Conservation (phyloP, 2,329 filamentous ascomycete genomes). For the Pestalotiopsis sp. region DNA sequence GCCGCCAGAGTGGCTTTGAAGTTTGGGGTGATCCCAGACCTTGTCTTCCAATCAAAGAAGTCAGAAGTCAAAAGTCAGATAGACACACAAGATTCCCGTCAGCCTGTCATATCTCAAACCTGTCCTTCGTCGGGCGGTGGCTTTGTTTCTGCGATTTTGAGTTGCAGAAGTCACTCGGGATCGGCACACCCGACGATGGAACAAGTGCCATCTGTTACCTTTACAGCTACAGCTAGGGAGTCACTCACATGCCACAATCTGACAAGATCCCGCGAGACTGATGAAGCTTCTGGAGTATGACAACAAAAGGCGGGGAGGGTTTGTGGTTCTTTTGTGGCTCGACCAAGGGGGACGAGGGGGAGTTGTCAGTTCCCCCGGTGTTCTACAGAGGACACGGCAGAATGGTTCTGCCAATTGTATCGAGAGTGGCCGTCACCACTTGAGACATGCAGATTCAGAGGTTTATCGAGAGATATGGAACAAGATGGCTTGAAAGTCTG, state of each 20-base stretch:
- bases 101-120: neutral
- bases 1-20: no score
- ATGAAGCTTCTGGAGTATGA: neutral
- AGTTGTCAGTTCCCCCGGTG: neutral
- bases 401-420: neutral
- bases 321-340: neutral
- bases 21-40: no score
- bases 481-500: neutral
- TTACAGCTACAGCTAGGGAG: neutral
- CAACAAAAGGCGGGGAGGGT: neutral
- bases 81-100: neutral
- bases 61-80: neutral
- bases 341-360: neutral
- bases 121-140: neutral
- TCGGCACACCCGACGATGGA: neutral
- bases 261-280: neutral
- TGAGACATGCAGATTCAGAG: neutral
- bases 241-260: neutral
- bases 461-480: neutral
- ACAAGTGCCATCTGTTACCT: neutral
- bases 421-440: neutral
- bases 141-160: neutral
- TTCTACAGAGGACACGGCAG: neutral
- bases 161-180: neutral
- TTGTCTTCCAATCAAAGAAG: neutral